A percentile compares a stretch with the other conserved stretches of the same genome.
These are phyloP conservation scores for Lactifluus hygrophoroides DNA, from an alignment of 768 basidiomycete species.

Conservation along the genomic window DNA sequence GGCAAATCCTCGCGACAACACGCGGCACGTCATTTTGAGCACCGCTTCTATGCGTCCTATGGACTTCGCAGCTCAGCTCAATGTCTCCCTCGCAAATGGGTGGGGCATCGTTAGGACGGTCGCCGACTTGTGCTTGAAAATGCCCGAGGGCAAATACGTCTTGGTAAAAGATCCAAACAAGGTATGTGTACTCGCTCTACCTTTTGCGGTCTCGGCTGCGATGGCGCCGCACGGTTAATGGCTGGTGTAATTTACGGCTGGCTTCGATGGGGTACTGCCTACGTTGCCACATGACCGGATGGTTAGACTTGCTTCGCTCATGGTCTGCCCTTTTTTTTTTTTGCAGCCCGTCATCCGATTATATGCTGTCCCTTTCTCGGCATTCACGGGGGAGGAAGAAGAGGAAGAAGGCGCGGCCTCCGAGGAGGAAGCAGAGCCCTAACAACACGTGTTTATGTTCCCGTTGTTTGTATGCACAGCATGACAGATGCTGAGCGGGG, in stretches of 20 bases:
- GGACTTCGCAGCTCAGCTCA: slow-evolving; percentile 92
- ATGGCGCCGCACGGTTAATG: not conserved
- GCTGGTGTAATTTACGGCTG: not conserved
- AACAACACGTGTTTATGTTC: slow-evolving; percentile 8
- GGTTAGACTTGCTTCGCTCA: slow-evolving; percentile 11
- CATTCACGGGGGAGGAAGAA: slow-evolving; percentile 81
- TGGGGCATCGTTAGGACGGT: slow-evolving; percentile 98
- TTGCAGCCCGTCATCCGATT: slow-evolving; percentile 84
- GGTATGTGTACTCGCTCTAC: slow-evolving; percentile 34
- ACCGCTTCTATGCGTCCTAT: slow-evolving; percentile 90
- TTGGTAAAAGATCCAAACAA: slow-evolving; percentile 97
- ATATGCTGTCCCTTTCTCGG: slow-evolving; percentile 82
- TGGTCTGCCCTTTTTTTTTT: slow-evolving; percentile 15
- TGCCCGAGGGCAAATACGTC: slow-evolving; percentile 97
- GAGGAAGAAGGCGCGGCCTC: slow-evolving; percentile 41
- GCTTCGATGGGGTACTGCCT: not conserved
- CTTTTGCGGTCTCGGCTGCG: not conserved
- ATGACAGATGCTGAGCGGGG: not conserved
- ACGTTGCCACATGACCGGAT: slow-evolving; percentile 1
- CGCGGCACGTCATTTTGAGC: slow-evolving; percentile 91
- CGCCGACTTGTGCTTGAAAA: slow-evolving; percentile 89
- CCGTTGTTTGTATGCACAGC: slow-evolving; percentile 1
- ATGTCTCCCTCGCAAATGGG: slow-evolving; percentile 89
- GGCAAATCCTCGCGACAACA: slow-evolving; percentile 87
- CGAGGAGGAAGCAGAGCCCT: slow-evolving; percentile 33